Percentiles rank a stretch among this genome's conserved stretches.
phyloP scores from a whole-genome alignment of 2,329 filamentous ascomycete species.

The Xylaria polymorpha region DNA sequence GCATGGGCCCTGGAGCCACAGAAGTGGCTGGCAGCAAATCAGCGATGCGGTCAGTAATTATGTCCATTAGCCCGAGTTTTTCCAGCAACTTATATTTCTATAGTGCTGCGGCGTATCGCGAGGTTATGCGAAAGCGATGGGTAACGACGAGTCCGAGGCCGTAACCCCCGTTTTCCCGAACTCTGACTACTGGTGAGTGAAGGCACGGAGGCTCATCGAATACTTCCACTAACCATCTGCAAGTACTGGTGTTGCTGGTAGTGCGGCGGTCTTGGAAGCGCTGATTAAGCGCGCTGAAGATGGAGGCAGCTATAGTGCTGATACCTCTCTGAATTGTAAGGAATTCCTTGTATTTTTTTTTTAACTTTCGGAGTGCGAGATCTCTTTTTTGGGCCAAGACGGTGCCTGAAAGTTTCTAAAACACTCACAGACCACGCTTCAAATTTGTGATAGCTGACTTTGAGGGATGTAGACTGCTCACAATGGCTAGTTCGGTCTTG shows the following conservation, averaged over 20 bases:
- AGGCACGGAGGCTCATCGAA: neutral
- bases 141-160: slow-evolving; percentile 42
- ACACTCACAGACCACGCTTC: slow-evolving; percentile 41
- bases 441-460: slow-evolving; percentile 45
- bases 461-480: slow-evolving; percentile 48
- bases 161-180: slow-evolving; percentile 47
- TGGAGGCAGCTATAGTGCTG: slow-evolving; percentile 55
- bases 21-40: slow-evolving; percentile 52
- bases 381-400: too few relatives aligned
- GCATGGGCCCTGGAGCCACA: slow-evolving; percentile 48
- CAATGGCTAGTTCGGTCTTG: slow-evolving; percentile 55
- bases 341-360: too few relatives aligned
- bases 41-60: slow-evolving; percentile 35
- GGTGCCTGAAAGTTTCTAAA: too few relatives aligned
- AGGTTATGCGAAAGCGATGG: slow-evolving; percentile 37
- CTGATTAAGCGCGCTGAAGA: slow-evolving; percentile 53
- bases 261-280: slow-evolving; percentile 55
- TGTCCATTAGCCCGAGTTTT: neutral
- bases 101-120: slow-evolving; percentile 32
- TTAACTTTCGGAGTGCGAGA: too few relatives aligned
- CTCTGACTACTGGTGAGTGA: slow-evolving; percentile 41
- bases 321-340: slow-evolving; percentile 49
- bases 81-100: neutral
- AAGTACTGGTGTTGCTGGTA: slow-evolving; percentile 57
- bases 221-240: slow-evolving; percentile 6